Evolutionary conservation across 495 filamentous ascomycete species (phyloP).

Genomic region (Staphylotrichum longicolle): DNA sequence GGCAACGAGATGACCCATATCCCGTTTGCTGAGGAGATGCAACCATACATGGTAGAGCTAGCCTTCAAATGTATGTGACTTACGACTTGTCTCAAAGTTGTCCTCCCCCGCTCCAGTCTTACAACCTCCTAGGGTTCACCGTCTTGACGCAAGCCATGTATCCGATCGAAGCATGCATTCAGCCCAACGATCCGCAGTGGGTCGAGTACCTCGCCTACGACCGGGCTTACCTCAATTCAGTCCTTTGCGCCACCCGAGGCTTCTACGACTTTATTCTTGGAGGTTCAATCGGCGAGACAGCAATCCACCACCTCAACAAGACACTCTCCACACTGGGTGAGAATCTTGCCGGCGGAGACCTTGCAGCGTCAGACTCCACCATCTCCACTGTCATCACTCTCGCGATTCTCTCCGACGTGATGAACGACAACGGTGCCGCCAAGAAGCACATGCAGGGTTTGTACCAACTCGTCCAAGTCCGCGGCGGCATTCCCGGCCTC

Average conservation of each 20-base stretch:
- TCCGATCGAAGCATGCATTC: conserved; percentile 20
- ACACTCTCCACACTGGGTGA: conserved; percentile 16
- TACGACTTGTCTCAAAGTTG: too few species aligned
- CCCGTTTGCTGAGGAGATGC: not conserved
- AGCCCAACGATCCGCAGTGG: conserved; percentile 14
- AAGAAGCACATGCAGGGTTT: conserved; percentile 39
- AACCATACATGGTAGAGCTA: conserved; percentile 7
- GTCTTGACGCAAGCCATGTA: conserved; percentile 17
- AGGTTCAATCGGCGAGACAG: not conserved
- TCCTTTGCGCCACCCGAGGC: conserved; percentile 17
- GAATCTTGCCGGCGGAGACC: conserved; percentile 10
- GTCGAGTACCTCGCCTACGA: conserved; percentile 22
- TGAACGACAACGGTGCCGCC: conserved; percentile 28
- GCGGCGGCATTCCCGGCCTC: conserved; percentile 32
- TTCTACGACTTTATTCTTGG: conserved; percentile 20
- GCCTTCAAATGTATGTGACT: conserved; percentile 1
- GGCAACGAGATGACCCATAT: conserved; percentile 8
- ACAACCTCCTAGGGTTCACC: conserved; percentile 12
- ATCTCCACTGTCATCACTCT: conserved; percentile 36
- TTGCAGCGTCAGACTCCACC: conserved; percentile 29
- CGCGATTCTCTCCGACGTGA: conserved; percentile 31
- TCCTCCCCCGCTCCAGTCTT: not conserved
- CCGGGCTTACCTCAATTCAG: conserved; percentile 21
- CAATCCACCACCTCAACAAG: conserved; percentile 15
- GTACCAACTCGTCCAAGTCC: conserved; percentile 36